Conservation (phyloP, 331 rosid species). For the Spiraea crenata region DNA sequence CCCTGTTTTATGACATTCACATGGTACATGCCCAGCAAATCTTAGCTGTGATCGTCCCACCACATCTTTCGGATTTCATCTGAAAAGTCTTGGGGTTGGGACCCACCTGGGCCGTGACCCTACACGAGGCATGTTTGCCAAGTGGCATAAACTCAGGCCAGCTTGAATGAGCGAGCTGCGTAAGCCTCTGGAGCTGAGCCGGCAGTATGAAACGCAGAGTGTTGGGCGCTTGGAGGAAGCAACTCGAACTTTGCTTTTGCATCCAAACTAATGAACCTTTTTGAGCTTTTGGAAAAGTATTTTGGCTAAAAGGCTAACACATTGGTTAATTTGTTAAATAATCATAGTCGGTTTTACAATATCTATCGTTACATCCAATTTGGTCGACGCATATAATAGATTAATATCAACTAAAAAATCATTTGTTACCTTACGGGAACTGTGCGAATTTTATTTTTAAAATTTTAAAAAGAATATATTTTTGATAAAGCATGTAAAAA, state of each 20-base stretch:
- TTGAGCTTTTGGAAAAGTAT: not conserved
- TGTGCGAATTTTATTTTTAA: too few relatives aligned
- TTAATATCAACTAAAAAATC: too few relatives aligned
- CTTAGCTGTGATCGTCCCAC: conserved; percentile 4
- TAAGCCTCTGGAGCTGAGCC: conserved; percentile 1
- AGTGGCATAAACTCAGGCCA: conserved; percentile 14
- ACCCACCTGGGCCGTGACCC: not conserved
- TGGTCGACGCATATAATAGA: too few relatives aligned
- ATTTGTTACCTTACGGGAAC: too few relatives aligned
- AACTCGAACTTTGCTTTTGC: not conserved
- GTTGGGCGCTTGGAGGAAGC: not conserved
- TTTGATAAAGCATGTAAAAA: too few relatives aligned
- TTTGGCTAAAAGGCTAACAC: not conserved
- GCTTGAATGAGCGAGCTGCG: conserved; percentile 10
- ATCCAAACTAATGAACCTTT: not conserved
- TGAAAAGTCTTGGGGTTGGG: not conserved
- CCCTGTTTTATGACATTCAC: not conserved
- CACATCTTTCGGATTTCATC: not conserved
- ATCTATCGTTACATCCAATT: too few relatives aligned
- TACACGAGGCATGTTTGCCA: conserved; percentile 25
- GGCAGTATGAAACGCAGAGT: too few relatives aligned
- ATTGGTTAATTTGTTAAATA: too few relatives aligned
- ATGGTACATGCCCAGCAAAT: not conserved
- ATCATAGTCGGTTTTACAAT: too few relatives aligned
- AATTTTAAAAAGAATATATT: too few relatives aligned